A percentile compares a stretch with the other conserved stretches of the same genome.
Evolutionary conservation across 78 protist genomes (phyloP).

Genomic region (Dictyostelium brefeldianum): DNA sequence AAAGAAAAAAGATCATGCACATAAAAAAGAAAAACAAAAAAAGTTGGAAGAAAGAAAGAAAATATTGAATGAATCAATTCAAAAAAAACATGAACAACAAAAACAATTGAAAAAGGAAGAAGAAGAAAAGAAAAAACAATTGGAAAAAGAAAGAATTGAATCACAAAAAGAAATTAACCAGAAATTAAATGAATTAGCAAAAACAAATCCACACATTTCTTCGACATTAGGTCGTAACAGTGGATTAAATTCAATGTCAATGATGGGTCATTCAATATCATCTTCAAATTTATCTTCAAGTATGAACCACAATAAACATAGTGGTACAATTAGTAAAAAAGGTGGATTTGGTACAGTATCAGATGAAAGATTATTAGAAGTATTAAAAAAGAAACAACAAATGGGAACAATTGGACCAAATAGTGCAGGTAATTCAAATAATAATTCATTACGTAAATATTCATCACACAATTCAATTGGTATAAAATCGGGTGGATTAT

Average conservation of each 20-base stretch:
- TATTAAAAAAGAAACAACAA: constrained; percentile 18
- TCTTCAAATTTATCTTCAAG: background rate
- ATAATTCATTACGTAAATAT: constrained; percentile 35
- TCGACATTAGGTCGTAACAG: background rate
- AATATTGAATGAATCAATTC: constrained; percentile 30
- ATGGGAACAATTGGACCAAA: background rate
- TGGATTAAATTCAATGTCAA: background rate
- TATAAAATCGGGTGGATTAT: constrained; percentile 17
- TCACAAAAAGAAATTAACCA: constrained; percentile 28
- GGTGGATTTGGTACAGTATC: background rate
- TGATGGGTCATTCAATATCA: constrained; percentile 1
- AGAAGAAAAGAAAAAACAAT: constrained; percentile 45
- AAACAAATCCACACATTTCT: background rate
- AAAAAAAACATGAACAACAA: constrained; percentile 52
- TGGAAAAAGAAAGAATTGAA: constrained; percentile 55
- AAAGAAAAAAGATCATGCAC: constrained; percentile 34
- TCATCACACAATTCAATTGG: constrained; percentile 57
- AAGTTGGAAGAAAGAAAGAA: constrained; percentile 53
- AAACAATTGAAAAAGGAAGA: constrained; percentile 34
- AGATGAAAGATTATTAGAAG: constrained; percentile 10
- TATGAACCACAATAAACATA: background rate
- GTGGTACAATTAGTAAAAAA: constrained; percentile 3
- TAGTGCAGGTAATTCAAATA: background rate
- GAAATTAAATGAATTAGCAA: constrained; percentile 12
- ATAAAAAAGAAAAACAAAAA: constrained; percentile 69